phyloP scores from a whole-genome alignment of 371 early-diverging fungal species.

The Apophysomyces ossiformis region DNA sequence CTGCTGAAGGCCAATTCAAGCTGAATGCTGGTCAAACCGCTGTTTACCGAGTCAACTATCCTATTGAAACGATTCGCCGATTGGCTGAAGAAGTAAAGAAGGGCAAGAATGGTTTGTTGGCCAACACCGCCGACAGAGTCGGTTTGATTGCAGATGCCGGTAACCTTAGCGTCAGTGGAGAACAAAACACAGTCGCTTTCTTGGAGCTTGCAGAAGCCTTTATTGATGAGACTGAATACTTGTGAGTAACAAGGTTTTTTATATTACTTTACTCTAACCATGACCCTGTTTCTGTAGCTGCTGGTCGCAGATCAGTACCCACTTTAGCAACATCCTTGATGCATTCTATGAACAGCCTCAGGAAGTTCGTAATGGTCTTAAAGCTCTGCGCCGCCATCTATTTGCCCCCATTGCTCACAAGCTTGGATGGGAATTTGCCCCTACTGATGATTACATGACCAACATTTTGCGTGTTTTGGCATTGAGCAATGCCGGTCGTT shows the following conservation, averaged over 20 bases:
- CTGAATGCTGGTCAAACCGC: constrained; percentile 60
- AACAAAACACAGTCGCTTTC: constrained; percentile 57
- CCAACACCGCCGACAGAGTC: constrained; percentile 65
- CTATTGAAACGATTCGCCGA: constrained; percentile 53
- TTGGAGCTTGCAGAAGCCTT: constrained; percentile 58
- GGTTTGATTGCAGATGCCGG: constrained; percentile 74
- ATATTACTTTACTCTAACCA: background rate
- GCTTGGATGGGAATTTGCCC: constrained; percentile 65
- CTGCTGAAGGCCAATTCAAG: constrained; percentile 54
- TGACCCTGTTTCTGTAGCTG: constrained; percentile 26
- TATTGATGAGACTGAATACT: constrained; percentile 53
- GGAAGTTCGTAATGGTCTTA: constrained; percentile 47
- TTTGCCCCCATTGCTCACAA: constrained; percentile 61
- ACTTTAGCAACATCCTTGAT: constrained; percentile 52
- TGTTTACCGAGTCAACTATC: constrained; percentile 78
- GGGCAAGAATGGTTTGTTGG: constrained; percentile 51
- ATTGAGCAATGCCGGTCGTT: constrained; percentile 46
- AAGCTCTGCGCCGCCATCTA: constrained; percentile 56
- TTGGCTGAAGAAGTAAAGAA: constrained; percentile 63
- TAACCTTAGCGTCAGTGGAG: constrained; percentile 61
- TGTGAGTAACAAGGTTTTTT: constrained; percentile 30
- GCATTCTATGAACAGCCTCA: constrained; percentile 61
- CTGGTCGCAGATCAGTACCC: constrained; percentile 57
- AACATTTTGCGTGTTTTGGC: constrained; percentile 52
- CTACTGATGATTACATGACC: constrained; percentile 54